Evolutionary conservation across 495 filamentous ascomycete species (phyloP).

Genomic region (Penicillium coffeae): DNA sequence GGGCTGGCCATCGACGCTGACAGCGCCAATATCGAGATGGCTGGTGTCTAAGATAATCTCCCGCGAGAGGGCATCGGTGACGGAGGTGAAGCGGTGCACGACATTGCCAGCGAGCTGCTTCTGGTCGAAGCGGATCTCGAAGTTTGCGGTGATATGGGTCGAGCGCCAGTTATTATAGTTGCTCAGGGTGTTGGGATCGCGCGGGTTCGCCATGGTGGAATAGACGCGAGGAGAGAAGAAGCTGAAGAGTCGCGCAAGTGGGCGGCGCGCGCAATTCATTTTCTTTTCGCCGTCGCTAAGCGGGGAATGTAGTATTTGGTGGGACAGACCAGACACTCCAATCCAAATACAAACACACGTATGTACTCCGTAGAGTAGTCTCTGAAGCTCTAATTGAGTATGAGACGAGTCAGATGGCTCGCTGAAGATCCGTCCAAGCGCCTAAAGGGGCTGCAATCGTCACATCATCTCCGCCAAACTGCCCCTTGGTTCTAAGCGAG

Average conservation of each 20-base stretch:
- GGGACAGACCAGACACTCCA: neutral
- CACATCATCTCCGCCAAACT: neutral
- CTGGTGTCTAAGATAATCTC: constrained; percentile 88
- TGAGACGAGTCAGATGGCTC: neutral
- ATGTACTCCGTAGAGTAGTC: too few relatives aligned
- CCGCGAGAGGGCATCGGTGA: constrained; percentile 61
- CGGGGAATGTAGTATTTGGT: neutral
- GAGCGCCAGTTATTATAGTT: constrained; percentile 86
- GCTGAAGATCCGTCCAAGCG: neutral
- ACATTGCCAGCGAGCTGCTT: constrained; percentile 73
- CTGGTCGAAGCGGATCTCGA: constrained; percentile 76
- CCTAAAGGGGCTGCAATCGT: neutral
- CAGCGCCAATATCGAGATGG: constrained; percentile 62
- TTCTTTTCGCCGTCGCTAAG: constrained; percentile 4
- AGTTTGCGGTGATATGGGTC: constrained; percentile 71
- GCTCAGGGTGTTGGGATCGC: constrained; percentile 87
- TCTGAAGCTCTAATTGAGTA: neutral
- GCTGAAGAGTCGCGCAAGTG: neutral
- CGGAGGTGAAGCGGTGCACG: constrained; percentile 64
- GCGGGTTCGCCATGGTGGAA: constrained; percentile 37
- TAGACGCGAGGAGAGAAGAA: neutral
- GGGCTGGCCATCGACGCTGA: constrained; percentile 57
- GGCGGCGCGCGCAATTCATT: constrained; percentile 8
- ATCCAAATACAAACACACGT: neutral
- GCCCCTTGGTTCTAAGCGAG: neutral